Base-by-base conservation (phyloP, 805 yeast species). In the Candida methanosorbosa region DNA sequence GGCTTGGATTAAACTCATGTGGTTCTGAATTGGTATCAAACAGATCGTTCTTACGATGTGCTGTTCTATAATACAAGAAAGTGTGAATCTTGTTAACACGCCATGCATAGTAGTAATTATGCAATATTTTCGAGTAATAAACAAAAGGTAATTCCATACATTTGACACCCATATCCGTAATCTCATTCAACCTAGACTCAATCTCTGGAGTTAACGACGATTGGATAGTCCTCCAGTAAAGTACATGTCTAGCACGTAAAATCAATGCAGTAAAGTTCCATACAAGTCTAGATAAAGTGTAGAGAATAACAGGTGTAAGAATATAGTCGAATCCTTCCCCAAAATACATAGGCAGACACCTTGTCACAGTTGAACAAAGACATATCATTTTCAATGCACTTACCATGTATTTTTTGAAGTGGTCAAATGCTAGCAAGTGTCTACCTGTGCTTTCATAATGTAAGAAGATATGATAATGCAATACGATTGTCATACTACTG, bases 261-360 rank as follows among this genome's bases (percentile, higher is more conserved):
- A 38, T 15, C 5, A 35, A 5, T 3, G 29, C 14, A 11, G 32
- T 22, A 20, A 32, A 31, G 4, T 32, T 23, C 38, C 44, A 44
- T 18, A 39, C 40, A 2, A 42, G 16, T 13, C 43, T 35, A 13
- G 37, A 35, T 4, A 43, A 14, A 8, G 41, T 18, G 17, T 23
- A 31, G 3, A 48, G 16, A 7, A 49, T n/a, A 2, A 29, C 17
- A 1, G 78, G 75, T 36, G 63, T 70, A 22, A 73, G 33, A 9
- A 64, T 46, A 32, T 61, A 52, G 30, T 61, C 70, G 3, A 66
- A 59, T 0, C 67, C 64, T 2, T 49, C 44, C 2, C 68, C 74
- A 45, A 72, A 70, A 43, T 63, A 61, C 1, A 42, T 28, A 2
- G 48, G 40, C 37, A 59, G 52, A 33, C 59, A 56, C 24, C 42